Conservation (phyloP, 139 green algal species). For the Coelastrella sp. region DNA sequence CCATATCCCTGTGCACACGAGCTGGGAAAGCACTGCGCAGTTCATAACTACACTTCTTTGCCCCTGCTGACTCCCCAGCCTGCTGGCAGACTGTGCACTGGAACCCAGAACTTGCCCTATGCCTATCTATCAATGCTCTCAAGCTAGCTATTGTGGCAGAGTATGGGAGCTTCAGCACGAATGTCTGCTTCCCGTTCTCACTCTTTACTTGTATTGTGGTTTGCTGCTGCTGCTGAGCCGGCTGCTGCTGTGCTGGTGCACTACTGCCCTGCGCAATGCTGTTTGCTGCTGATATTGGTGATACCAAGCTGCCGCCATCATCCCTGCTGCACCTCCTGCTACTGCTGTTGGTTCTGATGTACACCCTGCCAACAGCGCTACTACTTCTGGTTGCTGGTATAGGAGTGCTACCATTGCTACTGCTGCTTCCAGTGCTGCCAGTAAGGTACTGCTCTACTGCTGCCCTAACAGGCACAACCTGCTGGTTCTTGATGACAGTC, state of each 20-base stretch:
- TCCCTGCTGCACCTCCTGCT: not conserved
- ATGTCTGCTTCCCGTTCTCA: constrained; percentile 68
- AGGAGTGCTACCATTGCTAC: not conserved
- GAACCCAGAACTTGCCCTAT: constrained; percentile 29
- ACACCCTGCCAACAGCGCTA: not conserved
- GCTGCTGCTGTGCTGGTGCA: constrained; percentile 16
- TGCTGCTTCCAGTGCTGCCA: not conserved
- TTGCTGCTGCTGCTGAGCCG: constrained; percentile 24
- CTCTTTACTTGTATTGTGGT: constrained; percentile 65
- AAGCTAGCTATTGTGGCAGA: constrained; percentile 63
- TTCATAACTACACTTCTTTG: not conserved
- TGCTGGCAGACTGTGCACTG: not conserved
- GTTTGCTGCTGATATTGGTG: too few species aligned
- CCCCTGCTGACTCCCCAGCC: not conserved
- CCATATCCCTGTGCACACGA: not conserved
- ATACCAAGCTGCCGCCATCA: not conserved
- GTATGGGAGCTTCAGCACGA: constrained; percentile 65
- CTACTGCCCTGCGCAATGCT: too few species aligned
- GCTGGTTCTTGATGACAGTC: constrained; percentile 66
- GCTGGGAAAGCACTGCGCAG: constrained; percentile 33
- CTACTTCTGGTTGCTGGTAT: not conserved
- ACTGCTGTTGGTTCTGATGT: not conserved
- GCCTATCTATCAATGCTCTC: constrained; percentile 53
- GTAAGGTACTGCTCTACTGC: constrained; percentile 7
- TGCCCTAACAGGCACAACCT: constrained; percentile 57